These are phyloP conservation scores for Oropetium thomaeum DNA, from an alignment of 176 grass and related monocot genomes.

Conservation along the genomic window DNA sequence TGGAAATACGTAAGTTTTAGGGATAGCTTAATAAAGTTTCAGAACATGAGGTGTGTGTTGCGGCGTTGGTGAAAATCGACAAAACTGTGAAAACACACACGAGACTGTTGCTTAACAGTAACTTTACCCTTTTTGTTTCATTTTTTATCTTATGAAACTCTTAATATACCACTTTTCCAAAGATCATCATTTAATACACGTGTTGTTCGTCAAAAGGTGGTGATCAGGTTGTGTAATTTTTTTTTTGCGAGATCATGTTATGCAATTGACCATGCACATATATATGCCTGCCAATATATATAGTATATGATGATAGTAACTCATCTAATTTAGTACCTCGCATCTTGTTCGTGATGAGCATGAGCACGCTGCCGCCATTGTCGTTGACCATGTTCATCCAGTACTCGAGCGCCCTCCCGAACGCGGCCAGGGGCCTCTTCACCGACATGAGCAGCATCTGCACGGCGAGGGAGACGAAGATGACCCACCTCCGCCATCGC, in stretches of 20 bases:
- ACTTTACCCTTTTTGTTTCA: neutral
- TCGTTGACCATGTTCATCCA: slow-evolving; percentile 69
- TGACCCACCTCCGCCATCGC: slow-evolving; percentile 39
- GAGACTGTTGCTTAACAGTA: neutral
- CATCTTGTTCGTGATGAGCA: slow-evolving; percentile 38
- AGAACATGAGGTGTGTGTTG: neutral
- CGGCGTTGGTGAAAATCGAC: neutral
- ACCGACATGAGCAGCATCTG: slow-evolving; percentile 56
- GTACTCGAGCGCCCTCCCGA: slow-evolving; percentile 47
- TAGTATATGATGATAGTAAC: neutral
- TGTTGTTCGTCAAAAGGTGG: neutral
- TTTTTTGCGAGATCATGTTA: neutral
- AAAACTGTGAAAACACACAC: neutral
- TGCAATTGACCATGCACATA: neutral
- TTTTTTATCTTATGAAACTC: too few relatives aligned
- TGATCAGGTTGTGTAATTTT: too few relatives aligned
- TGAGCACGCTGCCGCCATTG: slow-evolving; percentile 39
- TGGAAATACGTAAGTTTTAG: neutral
- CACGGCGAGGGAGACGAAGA: slow-evolving; percentile 50
- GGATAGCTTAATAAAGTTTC: neutral
- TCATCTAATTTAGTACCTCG: slow-evolving; percentile 25
- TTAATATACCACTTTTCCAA: too few relatives aligned
- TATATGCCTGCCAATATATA: too few relatives aligned
- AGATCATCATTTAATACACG: neutral
- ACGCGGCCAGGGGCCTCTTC: slow-evolving; percentile 41